Base-by-base conservation (phyloP, 148 eudicot genomes). In the Rhododendron henanense region DNA sequence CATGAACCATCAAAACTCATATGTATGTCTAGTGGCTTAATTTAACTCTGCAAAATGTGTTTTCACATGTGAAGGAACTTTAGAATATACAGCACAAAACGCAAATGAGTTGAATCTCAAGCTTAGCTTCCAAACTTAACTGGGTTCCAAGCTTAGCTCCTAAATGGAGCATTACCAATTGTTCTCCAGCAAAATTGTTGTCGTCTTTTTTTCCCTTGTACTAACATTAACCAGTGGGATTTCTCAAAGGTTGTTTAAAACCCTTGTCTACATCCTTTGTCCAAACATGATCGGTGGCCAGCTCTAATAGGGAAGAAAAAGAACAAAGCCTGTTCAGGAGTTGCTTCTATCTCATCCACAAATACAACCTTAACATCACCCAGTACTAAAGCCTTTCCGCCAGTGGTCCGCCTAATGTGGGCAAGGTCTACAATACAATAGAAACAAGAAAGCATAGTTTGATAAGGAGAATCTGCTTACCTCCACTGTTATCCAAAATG, bases 401-500 rank as follows among this genome's bases (percentile, higher is more conserved):
- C 13, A 13, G 50, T 84, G 79, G 47, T 31, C 19, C 19, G 6
- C 19, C 76, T 69, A 71, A 33, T 69, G 75, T 69, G 39, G 13
- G 25, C 79, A 75, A 37, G 41, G 47, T 41, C 13, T 21, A 41
- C 28, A 59, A 47, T 44, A 31, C 76, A n/a, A 71, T 50, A 59
- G 78, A 41, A 61, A 33, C 55, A 33, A 71, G 57, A 31, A 61
- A 33, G 59, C 80, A 78, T 45, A 87, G 59, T 65, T 57, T 31
- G 79, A 82, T 10, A 33, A 85, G 67, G 33, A 86, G 10, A 77
- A 79, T 48, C 86, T 76, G 90, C 86, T 45, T 81, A 97, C 99
- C 98, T 97, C 98, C 69, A 94, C 98, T 9, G 92, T 95, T 73
- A 94, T 86, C 91, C 93, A 93, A 86, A 95, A 97, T 82, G 96